Evolutionary conservation across 2,329 filamentous ascomycete genomes (phyloP), one percentile per base, ranked within the genome.

Genomic region (Alternaria longipes): DNA sequence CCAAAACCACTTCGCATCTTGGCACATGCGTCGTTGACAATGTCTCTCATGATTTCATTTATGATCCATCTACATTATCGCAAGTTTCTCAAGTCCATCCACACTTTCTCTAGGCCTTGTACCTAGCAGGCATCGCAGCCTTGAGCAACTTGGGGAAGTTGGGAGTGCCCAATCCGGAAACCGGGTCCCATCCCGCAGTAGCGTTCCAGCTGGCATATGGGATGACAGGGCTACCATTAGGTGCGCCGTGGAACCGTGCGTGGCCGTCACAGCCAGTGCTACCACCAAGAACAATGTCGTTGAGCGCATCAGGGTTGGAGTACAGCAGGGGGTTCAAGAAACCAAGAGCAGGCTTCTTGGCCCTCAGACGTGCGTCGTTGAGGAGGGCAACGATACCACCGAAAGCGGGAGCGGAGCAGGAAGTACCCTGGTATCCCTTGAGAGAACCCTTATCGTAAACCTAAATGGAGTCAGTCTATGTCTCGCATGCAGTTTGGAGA

Each of bases 251-350:
- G 56, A 73, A 74, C 12, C 71, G 60, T 7, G 66, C 70, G 49
- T 66, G 54, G 3, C 72, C 77, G 56, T 74, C 73, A 60, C 81
- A 82, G 1, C 81, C 80, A 12, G 60, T 74, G 26, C 70, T 74
- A 8, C 70, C 71, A 26, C 80, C 80, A 2, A 69, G 62, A 53
- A 64, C 75, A 59, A 75, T 79, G 63, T 87, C 86, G 7, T 79
- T 85, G 18, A 87, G 76, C 1, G 77, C 84, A 51, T 78, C 78
- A 14, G 81, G 81, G 20, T 70, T 60, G 0, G 74, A 74, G 72
- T 89, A 88, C 5, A 89, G 70, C 80, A 84, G 86, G 0, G 86
- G 87, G 69, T 89, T 89, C 58, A 89, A 64, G 79, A 88, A 88
- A 0, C 87, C 87, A 49, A 89, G 74, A 0, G 81, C 72, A 0